Percentiles rank a stretch among this genome's conserved stretches.
These are phyloP conservation scores for Trichosporon asahii DNA, from an alignment of 1,284 basidiomycete genomes.

Conservation along the genomic window DNA sequence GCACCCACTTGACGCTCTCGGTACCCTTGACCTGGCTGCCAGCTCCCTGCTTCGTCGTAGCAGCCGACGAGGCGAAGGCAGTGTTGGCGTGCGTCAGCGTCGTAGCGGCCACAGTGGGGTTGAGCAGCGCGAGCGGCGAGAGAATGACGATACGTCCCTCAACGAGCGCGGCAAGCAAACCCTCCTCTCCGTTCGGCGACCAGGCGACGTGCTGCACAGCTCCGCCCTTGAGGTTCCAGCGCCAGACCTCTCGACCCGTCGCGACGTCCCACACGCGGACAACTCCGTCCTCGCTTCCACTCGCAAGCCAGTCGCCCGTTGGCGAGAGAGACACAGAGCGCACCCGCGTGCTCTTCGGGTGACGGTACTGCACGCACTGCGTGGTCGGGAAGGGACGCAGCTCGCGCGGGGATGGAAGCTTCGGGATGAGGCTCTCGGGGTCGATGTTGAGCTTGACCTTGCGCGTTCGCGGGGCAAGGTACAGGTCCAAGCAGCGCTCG, in stretches of 20 bases:
- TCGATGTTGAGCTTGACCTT: conserved; percentile 83
- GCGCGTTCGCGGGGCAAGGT: conserved; percentile 91
- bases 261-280: conserved; percentile 92
- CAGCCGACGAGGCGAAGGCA: conserved; percentile 48
- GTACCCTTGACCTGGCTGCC: conserved; percentile 40
- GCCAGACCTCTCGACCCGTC: conserved; percentile 82
- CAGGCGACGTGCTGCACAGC: conserved; percentile 81
- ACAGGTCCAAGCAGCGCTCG: conserved; percentile 90
- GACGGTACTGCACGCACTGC: conserved; percentile 68
- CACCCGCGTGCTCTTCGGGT: conserved; percentile 61
- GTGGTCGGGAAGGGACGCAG: conserved; percentile 93
- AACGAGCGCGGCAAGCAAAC: conserved; percentile 41
- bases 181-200: conserved; percentile 82
- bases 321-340: conserved; percentile 79
- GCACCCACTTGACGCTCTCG: conserved; percentile 55
- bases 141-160: conserved; percentile 71
- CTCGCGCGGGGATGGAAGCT: conserved; percentile 89
- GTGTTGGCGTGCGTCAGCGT: conserved; percentile 58
- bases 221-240: conserved; percentile 77
- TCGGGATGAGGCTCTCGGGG: conserved; percentile 85
- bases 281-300: conserved; percentile 84
- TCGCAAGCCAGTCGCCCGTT: conserved; percentile 84
- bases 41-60: conserved; percentile 46
- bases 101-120: conserved; percentile 63
- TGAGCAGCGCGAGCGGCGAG: conserved; percentile 67